Percentiles rank a stretch among this genome's conserved stretches.
Conservation (phyloP, 148 eudicot species). For the Rhododendron griersonianum region DNA sequence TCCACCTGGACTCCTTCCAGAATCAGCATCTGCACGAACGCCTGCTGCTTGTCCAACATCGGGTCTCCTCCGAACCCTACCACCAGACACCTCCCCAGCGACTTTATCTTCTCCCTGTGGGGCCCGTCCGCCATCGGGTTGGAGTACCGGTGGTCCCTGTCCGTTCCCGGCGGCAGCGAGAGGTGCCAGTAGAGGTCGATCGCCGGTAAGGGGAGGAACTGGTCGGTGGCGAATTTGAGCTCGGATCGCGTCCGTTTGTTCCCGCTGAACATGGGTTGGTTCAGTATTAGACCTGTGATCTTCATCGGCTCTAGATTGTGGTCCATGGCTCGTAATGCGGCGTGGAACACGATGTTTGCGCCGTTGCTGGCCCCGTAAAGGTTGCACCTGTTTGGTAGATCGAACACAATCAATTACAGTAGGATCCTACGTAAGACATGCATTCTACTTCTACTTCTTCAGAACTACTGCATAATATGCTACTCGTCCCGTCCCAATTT, state of each 20-base stretch:
- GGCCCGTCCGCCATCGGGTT: conserved; percentile 51
- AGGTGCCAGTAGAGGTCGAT: conserved; percentile 63
- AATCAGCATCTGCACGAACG: conserved; percentile 59
- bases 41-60: conserved; percentile 77
- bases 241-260: conserved; percentile 47
- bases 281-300: conserved; percentile 42
- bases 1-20: conserved; percentile 57
- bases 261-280: conserved; percentile 65
- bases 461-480: no score
- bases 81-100: conserved; percentile 57
- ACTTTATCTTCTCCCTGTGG: conserved; percentile 26
- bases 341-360: conserved; percentile 62
- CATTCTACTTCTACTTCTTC: no score
- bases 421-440: no score
- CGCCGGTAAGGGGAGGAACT: conserved; percentile 43
- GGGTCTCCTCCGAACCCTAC: conserved; percentile 76
- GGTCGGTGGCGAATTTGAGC: conserved; percentile 44
- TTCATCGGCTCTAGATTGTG: conserved; percentile 27
- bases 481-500: no score
- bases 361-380: conserved; percentile 47
- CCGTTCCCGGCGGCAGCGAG: conserved; percentile 50
- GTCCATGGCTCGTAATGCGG: conserved; percentile 38
- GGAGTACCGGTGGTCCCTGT: conserved; percentile 62
- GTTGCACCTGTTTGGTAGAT: conserved; percentile 17
- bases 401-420: background rate